phyloP scores from a whole-genome alignment of 1,284 basidiomycete genomes.

The Papiliotrema fonsecae region DNA sequence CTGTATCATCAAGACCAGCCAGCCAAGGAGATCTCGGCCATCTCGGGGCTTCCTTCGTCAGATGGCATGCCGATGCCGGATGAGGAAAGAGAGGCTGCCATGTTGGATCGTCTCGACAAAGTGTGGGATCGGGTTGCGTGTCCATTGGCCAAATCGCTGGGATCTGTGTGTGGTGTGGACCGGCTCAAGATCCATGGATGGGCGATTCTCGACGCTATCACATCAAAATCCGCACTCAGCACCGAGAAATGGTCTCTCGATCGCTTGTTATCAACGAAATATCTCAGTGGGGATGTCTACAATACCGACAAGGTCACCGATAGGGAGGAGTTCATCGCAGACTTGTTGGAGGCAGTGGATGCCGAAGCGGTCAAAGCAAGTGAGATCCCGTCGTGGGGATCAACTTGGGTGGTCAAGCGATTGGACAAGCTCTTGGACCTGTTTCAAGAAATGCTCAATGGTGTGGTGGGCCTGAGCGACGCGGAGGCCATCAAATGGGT shows the following conservation, averaged over 20 bases:
- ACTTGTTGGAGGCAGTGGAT: conserved; percentile 15
- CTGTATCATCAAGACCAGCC: conserved; percentile 34
- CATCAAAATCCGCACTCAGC: background rate
- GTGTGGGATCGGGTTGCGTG: conserved; percentile 33
- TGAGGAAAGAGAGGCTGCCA: conserved; percentile 17
- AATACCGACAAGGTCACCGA: conserved; percentile 25
- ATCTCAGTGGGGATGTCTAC: conserved; percentile 27
- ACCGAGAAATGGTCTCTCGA: conserved; percentile 21
- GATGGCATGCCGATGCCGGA: conserved; percentile 23
- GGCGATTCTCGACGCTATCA: conserved; percentile 38
- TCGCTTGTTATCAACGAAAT: conserved; percentile 23
- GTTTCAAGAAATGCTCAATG: conserved; percentile 29
- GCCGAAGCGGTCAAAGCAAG: conserved; percentile 18
- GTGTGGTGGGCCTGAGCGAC: conserved; percentile 28
- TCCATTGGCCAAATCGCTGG: conserved; percentile 29
- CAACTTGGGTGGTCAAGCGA: conserved; percentile 30
- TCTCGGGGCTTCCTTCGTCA: conserved; percentile 34
- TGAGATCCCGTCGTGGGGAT: conserved; percentile 38
- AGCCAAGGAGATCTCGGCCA: conserved; percentile 23
- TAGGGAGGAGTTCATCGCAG: conserved; percentile 12
- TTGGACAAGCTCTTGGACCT: conserved; percentile 30
- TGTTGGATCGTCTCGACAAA: conserved; percentile 28
- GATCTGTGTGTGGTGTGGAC: conserved; percentile 34
- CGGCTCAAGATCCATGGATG: conserved; percentile 33
- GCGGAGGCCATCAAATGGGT: conserved; percentile 20